phyloP scores from a whole-genome alignment of 148 eudicot species.

The Oxyria digyna region DNA sequence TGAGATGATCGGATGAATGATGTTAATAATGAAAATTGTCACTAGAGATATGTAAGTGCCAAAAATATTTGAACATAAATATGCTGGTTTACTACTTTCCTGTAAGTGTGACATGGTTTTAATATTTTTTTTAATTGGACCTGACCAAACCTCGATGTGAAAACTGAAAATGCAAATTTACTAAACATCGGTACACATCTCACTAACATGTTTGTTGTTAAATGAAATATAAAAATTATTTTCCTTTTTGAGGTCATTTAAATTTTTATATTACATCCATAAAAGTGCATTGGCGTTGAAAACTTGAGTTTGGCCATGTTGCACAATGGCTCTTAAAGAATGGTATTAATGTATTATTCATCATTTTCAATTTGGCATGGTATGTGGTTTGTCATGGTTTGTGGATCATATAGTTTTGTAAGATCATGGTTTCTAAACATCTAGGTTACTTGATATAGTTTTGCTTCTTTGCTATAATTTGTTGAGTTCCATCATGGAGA shows the following conservation, averaged over 20 bases:
- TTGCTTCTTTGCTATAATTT: background rate
- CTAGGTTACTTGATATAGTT: background rate
- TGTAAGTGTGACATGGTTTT: background rate
- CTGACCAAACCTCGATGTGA: background rate
- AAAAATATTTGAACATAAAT: background rate
- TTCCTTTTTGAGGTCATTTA: background rate
- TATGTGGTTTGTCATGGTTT: no score
- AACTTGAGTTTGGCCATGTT: background rate
- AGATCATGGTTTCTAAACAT: background rate
- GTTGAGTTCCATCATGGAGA: no score
- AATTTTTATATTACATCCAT: background rate
- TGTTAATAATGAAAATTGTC: background rate
- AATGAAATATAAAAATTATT: background rate
- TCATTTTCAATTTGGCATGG: no score
- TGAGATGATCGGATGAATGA: background rate
- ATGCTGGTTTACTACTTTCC: background rate
- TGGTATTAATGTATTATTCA: no score
- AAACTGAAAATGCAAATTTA: background rate
- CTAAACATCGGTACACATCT: background rate
- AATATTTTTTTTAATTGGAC: background rate
- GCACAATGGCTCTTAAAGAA: no score
- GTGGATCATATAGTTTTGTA: background rate
- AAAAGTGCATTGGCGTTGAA: background rate
- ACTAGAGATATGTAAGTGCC: background rate
- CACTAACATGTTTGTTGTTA: background rate